phyloP scores from a whole-genome alignment of 2,329 filamentous ascomycete species.

The Xylariaceae sp. region DNA sequence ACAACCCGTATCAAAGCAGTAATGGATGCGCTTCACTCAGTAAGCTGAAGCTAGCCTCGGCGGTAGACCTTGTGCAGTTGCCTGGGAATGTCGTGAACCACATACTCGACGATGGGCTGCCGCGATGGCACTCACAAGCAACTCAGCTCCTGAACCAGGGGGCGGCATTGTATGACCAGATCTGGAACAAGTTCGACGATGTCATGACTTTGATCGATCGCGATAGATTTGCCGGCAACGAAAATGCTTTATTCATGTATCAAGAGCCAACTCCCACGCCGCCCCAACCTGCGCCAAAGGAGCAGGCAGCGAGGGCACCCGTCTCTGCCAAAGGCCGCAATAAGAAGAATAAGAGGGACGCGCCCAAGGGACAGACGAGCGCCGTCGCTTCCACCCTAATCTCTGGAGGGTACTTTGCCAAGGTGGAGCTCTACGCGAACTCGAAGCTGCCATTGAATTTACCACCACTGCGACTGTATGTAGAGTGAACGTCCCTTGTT shows the following conservation, averaged over 20 bases:
- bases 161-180: slow-evolving; percentile 51
- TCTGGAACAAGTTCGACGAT: slow-evolving; percentile 59
- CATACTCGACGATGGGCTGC: slow-evolving; percentile 39
- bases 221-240: slow-evolving; percentile 49
- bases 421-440: slow-evolving; percentile 76
- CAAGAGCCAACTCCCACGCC: slow-evolving; percentile 16
- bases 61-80: slow-evolving; percentile 39
- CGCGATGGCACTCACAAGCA: slow-evolving; percentile 37
- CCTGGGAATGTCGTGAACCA: slow-evolving; percentile 31
- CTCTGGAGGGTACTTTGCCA: slow-evolving; percentile 62
- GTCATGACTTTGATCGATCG: slow-evolving; percentile 70
- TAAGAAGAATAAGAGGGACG: slow-evolving; percentile 29
- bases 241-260: slow-evolving; percentile 49
- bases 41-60: slow-evolving; percentile 35
- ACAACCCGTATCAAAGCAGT: slow-evolving; percentile 12
- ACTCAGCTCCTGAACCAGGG: slow-evolving; percentile 42
- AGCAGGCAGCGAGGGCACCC: slow-evolving; percentile 8
- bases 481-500: slow-evolving; percentile 4
- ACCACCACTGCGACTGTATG: slow-evolving; percentile 63
- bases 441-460: slow-evolving; percentile 66
- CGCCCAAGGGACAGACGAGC: slow-evolving; percentile 32
- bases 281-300: slow-evolving; percentile 3
- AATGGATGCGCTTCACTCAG: slow-evolving; percentile 20
- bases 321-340: slow-evolving; percentile 10
- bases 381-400: slow-evolving; percentile 31